A percentile compares a stretch with the other conserved stretches of the same genome.
phyloP scores from a whole-genome alignment of 2,329 filamentous ascomycete species.

The Verticillium alfalfae region DNA sequence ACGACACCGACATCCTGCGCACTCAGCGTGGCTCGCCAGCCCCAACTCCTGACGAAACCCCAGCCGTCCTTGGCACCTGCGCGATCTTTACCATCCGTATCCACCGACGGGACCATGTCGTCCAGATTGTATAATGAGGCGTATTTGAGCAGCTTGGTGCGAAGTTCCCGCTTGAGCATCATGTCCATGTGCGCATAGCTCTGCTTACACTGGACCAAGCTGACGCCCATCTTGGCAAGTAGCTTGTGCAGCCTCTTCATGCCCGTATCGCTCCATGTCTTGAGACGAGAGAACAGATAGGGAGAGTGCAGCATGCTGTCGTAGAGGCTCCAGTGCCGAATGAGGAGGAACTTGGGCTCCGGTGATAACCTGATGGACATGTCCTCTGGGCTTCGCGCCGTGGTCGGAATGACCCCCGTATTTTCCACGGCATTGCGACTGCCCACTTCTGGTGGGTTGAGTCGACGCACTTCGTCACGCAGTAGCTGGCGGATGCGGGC shows the following conservation, averaged over 20 bases:
- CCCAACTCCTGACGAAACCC: slow-evolving; percentile 97
- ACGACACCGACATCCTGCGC: slow-evolving; percentile 93
- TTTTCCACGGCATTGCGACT: slow-evolving; percentile 59
- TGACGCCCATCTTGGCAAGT: slow-evolving; percentile 96
- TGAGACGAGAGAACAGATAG: slow-evolving; percentile 84
- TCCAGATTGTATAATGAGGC: slow-evolving; percentile 91
- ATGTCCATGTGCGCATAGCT: slow-evolving; percentile 99
- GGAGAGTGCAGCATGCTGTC: slow-evolving; percentile 98
- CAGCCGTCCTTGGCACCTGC: slow-evolving; percentile 80
- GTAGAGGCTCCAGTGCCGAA: slow-evolving; percentile 95
- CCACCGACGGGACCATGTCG: slow-evolving; percentile 78
- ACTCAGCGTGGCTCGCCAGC: slow-evolving; percentile 90
- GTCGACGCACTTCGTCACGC: slow-evolving; percentile 85
- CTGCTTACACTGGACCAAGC: slow-evolving; percentile 87
- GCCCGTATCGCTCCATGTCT: slow-evolving; percentile 90
- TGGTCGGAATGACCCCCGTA: slow-evolving; percentile 81
- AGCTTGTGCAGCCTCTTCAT: slow-evolving; percentile 88
- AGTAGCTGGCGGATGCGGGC: slow-evolving; percentile 80
- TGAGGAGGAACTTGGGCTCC: slow-evolving; percentile 86
- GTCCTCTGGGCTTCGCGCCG: slow-evolving; percentile 82
- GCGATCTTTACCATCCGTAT: slow-evolving; percentile 63
- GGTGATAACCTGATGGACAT: slow-evolving; percentile 88
- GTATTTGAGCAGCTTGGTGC: slow-evolving; percentile 83
- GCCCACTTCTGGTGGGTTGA: slow-evolving; percentile 72
- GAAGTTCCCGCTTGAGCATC: slow-evolving; percentile 82